Evolutionary conservation across 1,284 basidiomycete species (phyloP).

Genomic region (Mycena sp.): DNA sequence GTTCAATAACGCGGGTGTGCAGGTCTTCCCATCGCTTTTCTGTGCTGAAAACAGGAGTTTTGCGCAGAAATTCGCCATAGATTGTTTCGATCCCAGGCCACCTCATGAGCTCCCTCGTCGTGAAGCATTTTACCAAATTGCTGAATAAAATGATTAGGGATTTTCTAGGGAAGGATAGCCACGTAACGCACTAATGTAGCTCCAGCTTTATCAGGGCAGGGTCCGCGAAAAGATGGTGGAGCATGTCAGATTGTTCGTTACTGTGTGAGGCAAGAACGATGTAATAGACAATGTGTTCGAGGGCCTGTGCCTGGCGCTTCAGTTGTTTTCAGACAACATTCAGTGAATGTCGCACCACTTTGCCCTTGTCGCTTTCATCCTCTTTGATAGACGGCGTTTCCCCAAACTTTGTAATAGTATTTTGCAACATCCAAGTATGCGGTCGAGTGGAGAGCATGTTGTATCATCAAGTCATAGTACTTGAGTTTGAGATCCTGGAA

Average conservation of each 20-base stretch:
- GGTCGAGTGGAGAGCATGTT: slow-evolving; percentile 86
- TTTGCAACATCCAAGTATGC: slow-evolving; percentile 95
- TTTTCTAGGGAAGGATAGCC: background rate
- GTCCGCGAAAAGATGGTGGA: slow-evolving; percentile 87
- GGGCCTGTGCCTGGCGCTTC: slow-evolving; percentile 64
- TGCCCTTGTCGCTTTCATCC: slow-evolving; percentile 78
- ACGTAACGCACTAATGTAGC: slow-evolving; percentile 80
- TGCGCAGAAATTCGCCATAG: slow-evolving; percentile 86
- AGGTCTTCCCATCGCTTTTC: slow-evolving; percentile 95
- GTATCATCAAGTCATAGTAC: slow-evolving; percentile 97
- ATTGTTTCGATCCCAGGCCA: slow-evolving; percentile 97
- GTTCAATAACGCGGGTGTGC: slow-evolving; percentile 96
- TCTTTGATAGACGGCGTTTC: slow-evolving; percentile 93
- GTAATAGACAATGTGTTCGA: slow-evolving; percentile 95
- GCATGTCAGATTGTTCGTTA: slow-evolving; percentile 98
- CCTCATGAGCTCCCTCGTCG: slow-evolving; percentile 94
- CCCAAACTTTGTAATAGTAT: slow-evolving; percentile 96
- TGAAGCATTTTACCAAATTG: slow-evolving; percentile 96
- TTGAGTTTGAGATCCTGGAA: slow-evolving; percentile 97
- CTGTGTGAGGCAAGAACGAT: slow-evolving; percentile 93
- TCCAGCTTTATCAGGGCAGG: slow-evolving; percentile 84
- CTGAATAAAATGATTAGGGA: slow-evolving; percentile 50
- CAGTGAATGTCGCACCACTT: slow-evolving; percentile 63
- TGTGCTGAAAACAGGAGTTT: slow-evolving; percentile 83
- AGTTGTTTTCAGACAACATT: slow-evolving; percentile 15